These are phyloP conservation scores for Darksidea phi DNA, from an alignment of 495 filamentous ascomycete genomes.

Conservation along the genomic window DNA sequence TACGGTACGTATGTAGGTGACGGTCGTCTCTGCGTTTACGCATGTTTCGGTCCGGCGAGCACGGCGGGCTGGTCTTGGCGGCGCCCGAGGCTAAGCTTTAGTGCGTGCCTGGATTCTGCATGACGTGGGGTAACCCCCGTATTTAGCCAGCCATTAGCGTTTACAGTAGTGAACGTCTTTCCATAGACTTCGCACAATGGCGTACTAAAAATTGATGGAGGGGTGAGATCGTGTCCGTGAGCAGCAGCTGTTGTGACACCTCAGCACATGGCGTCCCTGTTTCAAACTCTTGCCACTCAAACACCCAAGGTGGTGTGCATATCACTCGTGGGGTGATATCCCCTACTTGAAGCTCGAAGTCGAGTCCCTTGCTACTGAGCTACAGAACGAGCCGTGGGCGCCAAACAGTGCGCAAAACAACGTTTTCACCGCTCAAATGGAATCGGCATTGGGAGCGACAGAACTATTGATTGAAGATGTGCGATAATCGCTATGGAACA, in stretches of 20 bases:
- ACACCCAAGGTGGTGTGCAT: neutral
- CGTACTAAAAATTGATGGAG: neutral
- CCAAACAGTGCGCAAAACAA: no score
- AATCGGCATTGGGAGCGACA: no score
- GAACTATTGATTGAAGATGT: no score
- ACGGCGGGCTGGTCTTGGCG: neutral
- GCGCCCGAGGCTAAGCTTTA: neutral
- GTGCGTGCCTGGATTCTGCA: neutral
- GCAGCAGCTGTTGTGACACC: neutral
- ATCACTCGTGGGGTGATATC: neutral
- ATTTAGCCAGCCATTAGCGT: neutral
- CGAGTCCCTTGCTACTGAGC: no score
- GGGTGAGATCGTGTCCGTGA: neutral
- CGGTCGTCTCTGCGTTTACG: conserved; percentile 1
- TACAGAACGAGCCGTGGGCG: no score
- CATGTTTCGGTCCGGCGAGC: neutral
- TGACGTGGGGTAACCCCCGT: neutral
- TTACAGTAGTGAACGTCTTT: neutral
- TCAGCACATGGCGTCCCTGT: neutral
- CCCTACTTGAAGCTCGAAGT: no score
- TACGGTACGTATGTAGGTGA: neutral
- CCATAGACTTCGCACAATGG: neutral
- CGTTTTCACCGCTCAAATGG: no score
- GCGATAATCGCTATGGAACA: no score
- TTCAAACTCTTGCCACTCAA: no score